Conservation (phyloP, 2,329 filamentous ascomycete genomes). For the Penicillium sp. region DNA sequence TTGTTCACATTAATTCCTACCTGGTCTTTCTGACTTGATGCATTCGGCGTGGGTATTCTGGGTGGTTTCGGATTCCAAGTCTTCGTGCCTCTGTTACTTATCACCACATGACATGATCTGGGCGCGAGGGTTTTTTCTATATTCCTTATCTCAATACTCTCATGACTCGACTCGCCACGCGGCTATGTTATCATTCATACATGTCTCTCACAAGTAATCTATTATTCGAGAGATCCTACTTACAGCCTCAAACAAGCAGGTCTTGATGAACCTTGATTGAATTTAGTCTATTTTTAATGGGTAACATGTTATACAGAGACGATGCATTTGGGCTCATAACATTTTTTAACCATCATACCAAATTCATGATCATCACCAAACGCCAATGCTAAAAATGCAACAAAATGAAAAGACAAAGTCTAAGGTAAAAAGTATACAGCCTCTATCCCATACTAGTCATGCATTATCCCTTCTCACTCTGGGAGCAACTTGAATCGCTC, state of each 20-base stretch:
- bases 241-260: slow-evolving; percentile 14
- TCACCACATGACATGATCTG: slow-evolving; percentile 10
- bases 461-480: not conserved
- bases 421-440: slow-evolving; percentile 1
- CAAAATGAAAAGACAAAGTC: not conserved
- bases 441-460: not conserved
- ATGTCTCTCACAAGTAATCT: slow-evolving; percentile 13
- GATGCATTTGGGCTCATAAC: not conserved
- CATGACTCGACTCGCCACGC: slow-evolving; percentile 6
- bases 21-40: slow-evolving; percentile 1
- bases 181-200: slow-evolving; percentile 8
- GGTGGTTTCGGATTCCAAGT: not conserved
- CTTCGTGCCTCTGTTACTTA: slow-evolving; percentile 6
- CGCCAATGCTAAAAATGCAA: slow-evolving; percentile 22
- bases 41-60: slow-evolving; percentile 16
- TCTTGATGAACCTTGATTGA: slow-evolving; percentile 12
- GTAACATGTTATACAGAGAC: slow-evolving; percentile 1
- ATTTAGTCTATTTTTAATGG: not conserved
- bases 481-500: slow-evolving; percentile 18
- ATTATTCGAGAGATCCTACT: slow-evolving; percentile 1
- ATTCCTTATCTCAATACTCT: slow-evolving; percentile 4
- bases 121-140: slow-evolving; percentile 3
- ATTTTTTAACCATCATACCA: not conserved
- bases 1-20: not conserved
- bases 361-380: not conserved